Conservation (phyloP, 1,284 basidiomycete species). For the Amylostereum areolatum region DNA sequence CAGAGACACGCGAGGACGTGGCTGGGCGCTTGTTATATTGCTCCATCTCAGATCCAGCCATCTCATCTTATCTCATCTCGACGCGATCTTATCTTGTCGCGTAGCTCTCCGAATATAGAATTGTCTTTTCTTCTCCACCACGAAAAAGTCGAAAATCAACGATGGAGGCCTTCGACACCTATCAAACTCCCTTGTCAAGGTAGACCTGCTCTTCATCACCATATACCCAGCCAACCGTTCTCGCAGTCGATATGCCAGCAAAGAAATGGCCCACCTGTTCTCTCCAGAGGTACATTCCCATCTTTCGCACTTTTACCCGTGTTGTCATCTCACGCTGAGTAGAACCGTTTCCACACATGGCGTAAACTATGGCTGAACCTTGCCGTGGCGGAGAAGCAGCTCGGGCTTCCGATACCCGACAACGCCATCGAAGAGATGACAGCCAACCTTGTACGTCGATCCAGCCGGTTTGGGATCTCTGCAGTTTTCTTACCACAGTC, state of each 20-base stretch:
- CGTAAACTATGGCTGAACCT: slow-evolving; percentile 94
- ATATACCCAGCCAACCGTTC: not conserved
- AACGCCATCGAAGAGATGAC: slow-evolving; percentile 94
- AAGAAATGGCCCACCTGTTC: slow-evolving; percentile 97
- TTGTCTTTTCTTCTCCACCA: not conserved
- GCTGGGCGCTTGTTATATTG: not conserved
- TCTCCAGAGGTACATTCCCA: slow-evolving; percentile 67
- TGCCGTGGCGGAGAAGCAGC: slow-evolving; percentile 93
- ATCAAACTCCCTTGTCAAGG: slow-evolving; percentile 75
- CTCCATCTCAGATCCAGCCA: not conserved
- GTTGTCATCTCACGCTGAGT: not conserved
- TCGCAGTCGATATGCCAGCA: slow-evolving; percentile 93
- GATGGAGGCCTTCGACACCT: slow-evolving; percentile 68
- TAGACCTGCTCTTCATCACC: slow-evolving; percentile 18
- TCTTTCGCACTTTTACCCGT: not conserved
- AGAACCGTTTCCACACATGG: slow-evolving; percentile 99
- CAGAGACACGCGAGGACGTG: slow-evolving; percentile 8
- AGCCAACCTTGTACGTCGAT: slow-evolving; percentile 68
- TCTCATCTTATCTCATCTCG: slow-evolving; percentile 9
- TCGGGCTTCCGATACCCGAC: slow-evolving; percentile 87
- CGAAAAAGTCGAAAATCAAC: not conserved
- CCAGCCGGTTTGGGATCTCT: not conserved
- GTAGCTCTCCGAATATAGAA: too few relatives aligned
- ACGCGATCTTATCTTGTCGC: too few relatives aligned
- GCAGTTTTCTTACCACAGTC: too few relatives aligned